Evolutionary conservation across 1,139 yeast species (phyloP), one percentile per base, ranked within the genome.

Genomic region (Yamadazyma sp.): DNA sequence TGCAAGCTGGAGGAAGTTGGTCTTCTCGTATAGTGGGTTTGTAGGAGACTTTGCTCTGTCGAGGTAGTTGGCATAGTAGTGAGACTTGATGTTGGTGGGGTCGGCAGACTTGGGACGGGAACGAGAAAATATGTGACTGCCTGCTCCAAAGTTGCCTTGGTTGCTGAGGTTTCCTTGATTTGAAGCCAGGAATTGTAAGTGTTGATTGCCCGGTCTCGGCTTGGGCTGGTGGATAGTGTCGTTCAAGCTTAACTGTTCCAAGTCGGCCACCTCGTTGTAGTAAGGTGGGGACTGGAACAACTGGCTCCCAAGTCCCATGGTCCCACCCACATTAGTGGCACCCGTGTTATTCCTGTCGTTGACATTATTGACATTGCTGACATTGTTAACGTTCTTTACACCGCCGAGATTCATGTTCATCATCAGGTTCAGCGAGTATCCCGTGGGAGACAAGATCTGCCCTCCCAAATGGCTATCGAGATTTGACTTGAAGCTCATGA

Each of bases 101-200:
- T 71, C 77, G 9, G 75, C 76, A 30, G 72, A 67, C 46, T 66
- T 66, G 15, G 77, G 76, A 41, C 76, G 58, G 36, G 61, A 61
- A 45, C 59, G 61, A 31, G 57, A 55, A 41, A 62, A 62, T 38
- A 46, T 59, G 22, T 44, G 43, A 35, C 55, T 53, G 42, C 62
- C 61, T 35, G 45, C 58, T 23, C 41, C 45, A 15, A 49, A 11
- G 3, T 17, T 20, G 22, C 22, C 22, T 8, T 5, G 22, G 22
- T 20, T 20, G 22, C 8, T 20, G 8, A 20, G 22, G 22, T 20
- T 20, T 8, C 22, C 22, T n/a, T n/a, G n/a, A 20, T 6, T 20
- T 8, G 8, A 5, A 20, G 8, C 8, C 22, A 6, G 22, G 22
- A 20, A 20, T 8, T 20, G 22, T n/a, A 17, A 17, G n/a, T 8